Percentiles rank a stretch among this genome's conserved stretches.
These are phyloP conservation scores for Lachancea sp. DNA, from an alignment of 805 yeast genomes.

Conservation along the genomic window DNA sequence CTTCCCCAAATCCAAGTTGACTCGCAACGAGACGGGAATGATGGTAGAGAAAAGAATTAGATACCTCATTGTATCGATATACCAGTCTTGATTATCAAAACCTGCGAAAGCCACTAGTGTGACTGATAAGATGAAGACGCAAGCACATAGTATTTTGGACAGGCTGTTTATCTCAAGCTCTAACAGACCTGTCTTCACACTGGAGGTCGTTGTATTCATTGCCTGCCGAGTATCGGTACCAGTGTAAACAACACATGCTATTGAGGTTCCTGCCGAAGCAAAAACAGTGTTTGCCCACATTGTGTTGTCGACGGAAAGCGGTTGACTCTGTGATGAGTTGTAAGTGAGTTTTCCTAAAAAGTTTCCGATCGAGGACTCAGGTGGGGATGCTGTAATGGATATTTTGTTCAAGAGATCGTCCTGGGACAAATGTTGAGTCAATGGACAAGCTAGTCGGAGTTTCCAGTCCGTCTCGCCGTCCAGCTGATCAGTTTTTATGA, in stretches of 20 bases:
- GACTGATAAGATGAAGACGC: slow-evolving; percentile 74
- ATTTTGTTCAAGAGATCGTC: slow-evolving; percentile 45
- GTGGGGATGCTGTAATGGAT: slow-evolving; percentile 65
- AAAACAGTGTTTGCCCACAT: slow-evolving; percentile 97
- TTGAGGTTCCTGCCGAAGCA: slow-evolving; percentile 79
- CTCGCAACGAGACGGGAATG: slow-evolving; percentile 92
- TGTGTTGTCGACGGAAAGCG: slow-evolving; percentile 82
- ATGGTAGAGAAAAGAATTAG: slow-evolving; percentile 89
- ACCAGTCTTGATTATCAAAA: slow-evolving; percentile 65
- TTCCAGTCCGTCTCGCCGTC: slow-evolving; percentile 99
- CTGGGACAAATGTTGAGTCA: slow-evolving; percentile 59
- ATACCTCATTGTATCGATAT: slow-evolving; percentile 83
- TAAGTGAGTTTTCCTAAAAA: slow-evolving; percentile 70
- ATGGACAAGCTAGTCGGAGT: slow-evolving; percentile 65
- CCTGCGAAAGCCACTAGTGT: slow-evolving; percentile 78
- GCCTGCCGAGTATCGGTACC: slow-evolving; percentile 93
- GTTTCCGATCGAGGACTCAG: slow-evolving; percentile 74
- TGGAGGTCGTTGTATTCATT: slow-evolving; percentile 81
- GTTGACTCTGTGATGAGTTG: slow-evolving; percentile 48
- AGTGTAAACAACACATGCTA: slow-evolving; percentile 84
- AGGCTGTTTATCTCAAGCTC: slow-evolving; percentile 86
- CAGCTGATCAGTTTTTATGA: slow-evolving; percentile 92
- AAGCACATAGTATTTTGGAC: slow-evolving; percentile 80
- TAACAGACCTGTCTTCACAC: slow-evolving; percentile 81
- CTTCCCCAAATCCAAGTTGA: slow-evolving; percentile 90